Evolutionary conservation across 345 rosid genomes (phyloP).

Genomic region (Murraya paniculata): DNA sequence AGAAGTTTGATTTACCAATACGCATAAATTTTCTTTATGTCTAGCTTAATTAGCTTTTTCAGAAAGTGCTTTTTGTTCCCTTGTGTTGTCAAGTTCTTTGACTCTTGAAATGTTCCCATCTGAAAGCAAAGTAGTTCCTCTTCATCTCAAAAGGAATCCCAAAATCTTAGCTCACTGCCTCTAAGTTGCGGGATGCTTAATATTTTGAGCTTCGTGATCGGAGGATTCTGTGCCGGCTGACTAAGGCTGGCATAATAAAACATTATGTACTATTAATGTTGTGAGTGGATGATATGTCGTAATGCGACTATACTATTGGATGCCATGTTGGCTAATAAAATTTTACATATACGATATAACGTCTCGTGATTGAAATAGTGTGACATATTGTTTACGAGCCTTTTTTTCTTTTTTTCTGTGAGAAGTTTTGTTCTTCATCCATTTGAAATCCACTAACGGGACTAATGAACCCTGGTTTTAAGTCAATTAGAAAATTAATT

Average conservation of each 20-base stretch:
- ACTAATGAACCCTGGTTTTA: too few species aligned
- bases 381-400: not conserved
- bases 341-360: not conserved
- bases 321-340: not conserved
- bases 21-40: not conserved
- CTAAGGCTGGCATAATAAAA: not conserved
- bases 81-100: constrained; percentile 29
- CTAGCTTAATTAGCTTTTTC: not conserved
- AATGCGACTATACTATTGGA: not conserved
- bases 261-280: not conserved
- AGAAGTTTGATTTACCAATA: constrained; percentile 5
- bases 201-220: not conserved
- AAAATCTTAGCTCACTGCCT: not conserved
- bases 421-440: too few species aligned
- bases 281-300: not conserved
- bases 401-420: too few species aligned
- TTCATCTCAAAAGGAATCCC: constrained; percentile 5
- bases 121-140: constrained; percentile 6
- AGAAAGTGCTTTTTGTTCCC: not conserved
- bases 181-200: not conserved
- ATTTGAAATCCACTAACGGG: too few species aligned
- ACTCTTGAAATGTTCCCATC: constrained; percentile 19
- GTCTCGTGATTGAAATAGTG: not conserved
- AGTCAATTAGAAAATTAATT: too few species aligned
- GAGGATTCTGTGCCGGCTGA: not conserved